Evolutionary conservation across 2,329 filamentous ascomycete genomes (phyloP).

Genomic region (Colletotrichum australisinense): DNA sequence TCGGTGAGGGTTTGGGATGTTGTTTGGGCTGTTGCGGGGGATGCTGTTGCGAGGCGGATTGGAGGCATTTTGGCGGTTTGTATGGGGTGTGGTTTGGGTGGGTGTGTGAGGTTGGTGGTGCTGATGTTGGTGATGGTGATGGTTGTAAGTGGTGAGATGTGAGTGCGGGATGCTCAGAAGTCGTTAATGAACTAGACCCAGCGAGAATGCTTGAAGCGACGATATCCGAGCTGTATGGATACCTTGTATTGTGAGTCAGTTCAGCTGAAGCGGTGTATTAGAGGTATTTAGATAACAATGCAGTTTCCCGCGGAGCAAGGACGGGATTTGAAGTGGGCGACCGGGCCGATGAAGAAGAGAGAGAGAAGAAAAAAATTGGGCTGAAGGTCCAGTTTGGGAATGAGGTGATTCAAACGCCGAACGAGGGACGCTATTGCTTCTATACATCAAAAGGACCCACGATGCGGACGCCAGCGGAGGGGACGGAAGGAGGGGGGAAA

Average conservation of each 20-base stretch:
- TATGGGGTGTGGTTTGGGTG: not conserved
- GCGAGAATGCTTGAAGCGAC: not conserved
- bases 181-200: not conserved
- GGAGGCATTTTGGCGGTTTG: conserved; percentile 21
- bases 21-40: conserved; percentile 61
- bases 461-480: not conserved
- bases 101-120: not conserved
- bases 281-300: not conserved
- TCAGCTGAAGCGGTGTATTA: not conserved
- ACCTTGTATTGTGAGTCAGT: not conserved
- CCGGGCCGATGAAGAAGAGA: not conserved
- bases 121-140: not conserved
- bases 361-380: not conserved
- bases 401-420: conserved; percentile 25
- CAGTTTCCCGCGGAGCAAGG: not conserved
- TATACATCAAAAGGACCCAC: not conserved
- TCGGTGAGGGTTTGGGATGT: conserved; percentile 72
- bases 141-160: not conserved
- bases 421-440: not conserved
- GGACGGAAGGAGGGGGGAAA: not conserved
- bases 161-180: not conserved
- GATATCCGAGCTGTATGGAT: not conserved
- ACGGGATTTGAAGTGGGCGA: conserved; percentile 13
- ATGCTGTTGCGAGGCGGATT: conserved; percentile 67
- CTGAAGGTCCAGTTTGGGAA: not conserved